Base-by-base conservation (phyloP, 108 stramenopile genomes). In the Cylindrotheca closterium region DNA sequence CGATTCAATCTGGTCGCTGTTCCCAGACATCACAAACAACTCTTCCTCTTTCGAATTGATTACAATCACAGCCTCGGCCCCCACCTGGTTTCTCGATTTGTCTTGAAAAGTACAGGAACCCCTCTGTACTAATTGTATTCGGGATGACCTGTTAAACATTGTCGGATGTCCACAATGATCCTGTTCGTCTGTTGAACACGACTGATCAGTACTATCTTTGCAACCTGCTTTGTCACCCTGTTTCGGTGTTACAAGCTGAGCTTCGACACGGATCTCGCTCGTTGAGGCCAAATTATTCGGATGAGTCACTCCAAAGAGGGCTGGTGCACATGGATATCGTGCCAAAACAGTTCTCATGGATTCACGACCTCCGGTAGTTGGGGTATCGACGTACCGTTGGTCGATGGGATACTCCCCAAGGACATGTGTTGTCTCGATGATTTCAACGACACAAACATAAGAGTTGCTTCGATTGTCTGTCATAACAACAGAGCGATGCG, bases 11-110 rank as follows among this genome's bases (percentile, higher is more conserved):
- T 68, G 65, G 32, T 57, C 65, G 3, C 65, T 54, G 24, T 65
- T 76, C 7, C 81, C 68, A 1, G 91, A 83, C 91, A 92, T 92
- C 10, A 85, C 67, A 72, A 92, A 92, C 25, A 92, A 60, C 12
- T 92, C 91, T 49, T 77, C 52, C 1, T 77, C 68, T 19, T 67
- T 60, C 23, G 58, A 74, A 58, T 88, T 88, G 26, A 92, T 64
- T 4, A 92, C 79, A 49, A 92, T 79, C 18, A 89, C 69, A 21
- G 71, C 88, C 25, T 61, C 59, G 17, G 83, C 77, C 51, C 63
- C 32, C 33, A 53, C 30, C 52, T 85, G 71, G 53, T 86, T 84
- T 10, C 37, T 31, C 15, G 75, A 63, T 59, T 92, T 92, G 12
- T 63, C 64, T 37, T 82, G 47, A 32, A 92, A 92, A 12, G 62